phyloP scores from a whole-genome alignment of 768 basidiomycete genomes.

The Boletus vinaceobasis region DNA sequence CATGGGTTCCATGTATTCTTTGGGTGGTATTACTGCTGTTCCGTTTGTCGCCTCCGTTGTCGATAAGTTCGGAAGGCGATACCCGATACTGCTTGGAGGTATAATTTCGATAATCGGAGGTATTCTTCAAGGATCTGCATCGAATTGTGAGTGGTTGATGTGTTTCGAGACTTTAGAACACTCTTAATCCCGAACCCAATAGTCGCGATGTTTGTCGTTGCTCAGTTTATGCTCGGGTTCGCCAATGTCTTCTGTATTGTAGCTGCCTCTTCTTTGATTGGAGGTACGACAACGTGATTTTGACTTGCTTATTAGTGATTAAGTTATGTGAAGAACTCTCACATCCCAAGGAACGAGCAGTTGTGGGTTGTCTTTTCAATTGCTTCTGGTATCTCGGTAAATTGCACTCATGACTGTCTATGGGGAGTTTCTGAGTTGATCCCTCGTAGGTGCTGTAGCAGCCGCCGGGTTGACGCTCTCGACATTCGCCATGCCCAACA shows the following conservation, averaged over 20 bases:
- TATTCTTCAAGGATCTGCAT: constrained; percentile 16
- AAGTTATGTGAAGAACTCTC: constrained; percentile 13
- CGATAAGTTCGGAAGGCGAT: constrained; percentile 15
- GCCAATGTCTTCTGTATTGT: constrained; percentile 13
- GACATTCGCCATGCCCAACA: constrained; percentile 54
- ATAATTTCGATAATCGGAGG: constrained; percentile 8
- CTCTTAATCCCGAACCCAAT: background rate
- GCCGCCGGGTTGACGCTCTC: constrained; percentile 58
- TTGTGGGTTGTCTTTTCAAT: constrained; percentile 12
- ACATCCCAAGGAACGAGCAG: constrained; percentile 21
- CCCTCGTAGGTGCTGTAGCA: constrained; percentile 10
- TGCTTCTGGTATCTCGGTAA: constrained; percentile 11
- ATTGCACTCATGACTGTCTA: background rate
- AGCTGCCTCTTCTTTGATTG: constrained; percentile 22
- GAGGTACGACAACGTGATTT: constrained; percentile 7
- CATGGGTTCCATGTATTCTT: constrained; percentile 50
- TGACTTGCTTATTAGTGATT: too few relatives aligned
- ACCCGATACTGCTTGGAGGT: constrained; percentile 14
- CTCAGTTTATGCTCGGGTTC: constrained; percentile 18
- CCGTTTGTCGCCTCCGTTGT: constrained; percentile 33
- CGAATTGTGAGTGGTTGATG: constrained; percentile 4
- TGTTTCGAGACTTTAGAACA: background rate
- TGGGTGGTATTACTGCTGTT: constrained; percentile 54
- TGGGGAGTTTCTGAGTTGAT: background rate
- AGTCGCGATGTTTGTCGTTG: constrained; percentile 14